Evolutionary conservation across 345 rosid species (phyloP).

Genomic region (Eucalyptus sp.): DNA sequence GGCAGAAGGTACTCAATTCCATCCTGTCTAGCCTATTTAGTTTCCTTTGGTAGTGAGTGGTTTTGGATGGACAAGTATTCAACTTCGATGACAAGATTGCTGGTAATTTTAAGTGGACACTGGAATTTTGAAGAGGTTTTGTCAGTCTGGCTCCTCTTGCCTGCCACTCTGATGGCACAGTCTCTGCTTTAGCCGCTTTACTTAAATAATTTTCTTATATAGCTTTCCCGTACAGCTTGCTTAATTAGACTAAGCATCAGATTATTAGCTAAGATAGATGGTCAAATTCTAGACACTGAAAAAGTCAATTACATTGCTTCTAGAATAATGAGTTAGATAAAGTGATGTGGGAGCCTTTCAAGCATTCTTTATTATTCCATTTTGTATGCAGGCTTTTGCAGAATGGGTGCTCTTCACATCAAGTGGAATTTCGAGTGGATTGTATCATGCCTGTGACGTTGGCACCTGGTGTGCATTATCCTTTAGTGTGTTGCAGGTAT

Average conservation of each 20-base stretch:
- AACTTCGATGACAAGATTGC: background rate
- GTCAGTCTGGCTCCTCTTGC: background rate
- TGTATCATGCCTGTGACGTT: constrained; percentile 96
- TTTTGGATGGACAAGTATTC: background rate
- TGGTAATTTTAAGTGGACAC: background rate
- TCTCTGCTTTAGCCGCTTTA: background rate
- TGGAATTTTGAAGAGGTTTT: background rate
- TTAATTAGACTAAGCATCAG: background rate
- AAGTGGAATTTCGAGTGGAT: constrained; percentile 87
- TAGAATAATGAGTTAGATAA: background rate
- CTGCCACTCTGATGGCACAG: background rate
- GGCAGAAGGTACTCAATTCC: constrained; percentile 48
- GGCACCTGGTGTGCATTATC: constrained; percentile 86
- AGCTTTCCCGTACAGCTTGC: background rate
- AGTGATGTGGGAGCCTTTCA: background rate
- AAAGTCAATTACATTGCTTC: background rate
- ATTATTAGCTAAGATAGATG: background rate
- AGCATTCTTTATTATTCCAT: background rate
- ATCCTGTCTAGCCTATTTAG: background rate
- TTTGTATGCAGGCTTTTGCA: constrained; percentile 54
- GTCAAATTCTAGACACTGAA: background rate
- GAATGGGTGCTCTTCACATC: constrained; percentile 93
- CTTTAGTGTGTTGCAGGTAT: constrained; percentile 76
- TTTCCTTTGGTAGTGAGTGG: background rate
- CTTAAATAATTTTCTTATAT: background rate